Evolutionary conservation across 306 rosid genomes (phyloP), one percentile per base, ranked within the genome.

Genomic region (Cicer bijugum): DNA sequence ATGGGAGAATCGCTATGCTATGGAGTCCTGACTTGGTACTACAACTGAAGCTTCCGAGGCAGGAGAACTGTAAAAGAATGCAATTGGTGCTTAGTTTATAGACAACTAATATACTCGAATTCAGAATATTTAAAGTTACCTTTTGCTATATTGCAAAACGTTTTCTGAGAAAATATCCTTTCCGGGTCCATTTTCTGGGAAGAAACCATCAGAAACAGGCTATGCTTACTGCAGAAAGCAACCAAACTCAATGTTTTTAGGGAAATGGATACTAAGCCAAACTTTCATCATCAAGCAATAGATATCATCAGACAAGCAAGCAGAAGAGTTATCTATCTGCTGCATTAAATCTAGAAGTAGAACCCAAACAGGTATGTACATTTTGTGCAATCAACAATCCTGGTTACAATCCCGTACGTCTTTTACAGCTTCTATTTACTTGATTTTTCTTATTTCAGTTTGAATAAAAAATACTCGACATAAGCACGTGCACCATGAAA

Each of bases 131-230:
- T 11, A 39, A 45, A 67, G 67, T 67, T 88, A 95, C 99, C 99
- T 88, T 95, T 89, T 10, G 70, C 76, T 72, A 91, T 72, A 53
- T 80, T 52, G 76, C 89, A 86, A 81, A 85, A 91, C 69, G 93
- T 90, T 53, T 84, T 80, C 15, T 39, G 88, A 15, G 88, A 88
- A 72, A 91, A 95, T 47, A 95, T 69, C 8, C 67, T 50, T 77
- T 79, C 90, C 1, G 90, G 93, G 45, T 87, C 80, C 66, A 47
- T 67, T 77, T 71, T 50, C 86, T 91, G 96, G 80, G 91, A 77
- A 82, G 88, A 74, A 81, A 83, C 80, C 52, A 55, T 77, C 40
- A 35, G 50, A 51, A 84, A 85, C 75, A 95, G 75, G 62, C 79
- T 68, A 53, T 59, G 84, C 82, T 81, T 95, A 79, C 99, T 95